Evolutionary conservation across 2,329 filamentous ascomycete genomes (phyloP).

Genomic region (Stenocarpella maydis): DNA sequence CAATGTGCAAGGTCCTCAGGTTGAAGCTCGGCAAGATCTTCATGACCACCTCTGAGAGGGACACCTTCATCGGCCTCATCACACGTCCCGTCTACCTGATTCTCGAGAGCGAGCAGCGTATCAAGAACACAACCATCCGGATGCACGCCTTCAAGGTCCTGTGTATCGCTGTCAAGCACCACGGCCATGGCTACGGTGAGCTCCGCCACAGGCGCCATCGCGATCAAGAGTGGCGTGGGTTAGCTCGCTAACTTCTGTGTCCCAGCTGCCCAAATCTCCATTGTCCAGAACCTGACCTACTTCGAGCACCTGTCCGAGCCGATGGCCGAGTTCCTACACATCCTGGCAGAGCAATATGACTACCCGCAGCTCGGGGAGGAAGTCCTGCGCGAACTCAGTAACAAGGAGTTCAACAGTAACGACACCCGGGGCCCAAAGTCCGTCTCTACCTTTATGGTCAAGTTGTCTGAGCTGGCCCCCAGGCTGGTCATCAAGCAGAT

Average conservation of each 20-base stretch:
- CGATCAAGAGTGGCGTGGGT: background rate
- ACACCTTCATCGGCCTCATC: conserved; percentile 92
- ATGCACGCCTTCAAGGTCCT: conserved; percentile 98
- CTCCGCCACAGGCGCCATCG: background rate
- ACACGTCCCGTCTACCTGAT: conserved; percentile 94
- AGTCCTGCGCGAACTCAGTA: conserved; percentile 90
- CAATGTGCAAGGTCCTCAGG: conserved; percentile 95
- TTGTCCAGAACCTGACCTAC: conserved; percentile 96
- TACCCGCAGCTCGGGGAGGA: conserved; percentile 95
- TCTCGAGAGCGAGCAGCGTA: conserved; percentile 90
- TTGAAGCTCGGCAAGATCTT: conserved; percentile 93
- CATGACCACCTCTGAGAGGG: conserved; percentile 92
- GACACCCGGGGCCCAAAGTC: conserved; percentile 96
- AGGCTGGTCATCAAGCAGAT: conserved; percentile 97
- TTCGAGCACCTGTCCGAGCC: conserved; percentile 99
- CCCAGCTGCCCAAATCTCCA: conserved; percentile 91
- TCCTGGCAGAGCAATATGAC: conserved; percentile 95
- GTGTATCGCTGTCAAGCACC: conserved; percentile 96
- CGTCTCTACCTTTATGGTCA: conserved; percentile 91
- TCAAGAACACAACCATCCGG: conserved; percentile 86
- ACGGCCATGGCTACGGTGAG: conserved; percentile 93
- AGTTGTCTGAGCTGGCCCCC: conserved; percentile 90
- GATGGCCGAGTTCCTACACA: conserved; percentile 98
- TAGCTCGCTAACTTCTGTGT: conserved; percentile 41
- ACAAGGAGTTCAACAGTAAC: conserved; percentile 97